A percentile compares a stretch with the other conserved stretches of the same genome.
These are phyloP conservation scores for Lophiostoma macrostomum DNA, from an alignment of 495 filamentous ascomycete species.

Conservation along the genomic window DNA sequence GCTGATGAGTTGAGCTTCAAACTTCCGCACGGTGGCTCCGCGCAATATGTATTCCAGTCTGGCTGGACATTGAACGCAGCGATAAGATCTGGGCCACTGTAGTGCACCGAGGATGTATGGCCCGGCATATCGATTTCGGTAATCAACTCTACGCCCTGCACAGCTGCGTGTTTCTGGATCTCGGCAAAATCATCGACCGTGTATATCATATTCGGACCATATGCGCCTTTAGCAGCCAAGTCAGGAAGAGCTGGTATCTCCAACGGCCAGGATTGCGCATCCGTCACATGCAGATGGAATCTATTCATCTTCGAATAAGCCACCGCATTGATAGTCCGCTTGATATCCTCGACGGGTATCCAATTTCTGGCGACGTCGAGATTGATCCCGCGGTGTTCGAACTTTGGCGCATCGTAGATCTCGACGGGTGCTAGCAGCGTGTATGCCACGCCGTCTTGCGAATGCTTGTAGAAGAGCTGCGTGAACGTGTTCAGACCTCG, in stretches of 20 bases:
- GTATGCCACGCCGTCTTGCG: constrained; percentile 55
- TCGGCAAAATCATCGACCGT: constrained; percentile 57
- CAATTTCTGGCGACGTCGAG: constrained; percentile 68
- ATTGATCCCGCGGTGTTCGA: constrained; percentile 69
- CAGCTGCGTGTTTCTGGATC: constrained; percentile 64
- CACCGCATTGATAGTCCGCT: constrained; percentile 67
- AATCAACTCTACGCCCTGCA: constrained; percentile 67
- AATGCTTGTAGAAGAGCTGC: constrained; percentile 73
- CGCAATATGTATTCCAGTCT: constrained; percentile 62
- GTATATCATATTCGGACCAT: constrained; percentile 59
- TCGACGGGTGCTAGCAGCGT: constrained; percentile 61
- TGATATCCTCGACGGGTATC: constrained; percentile 60
- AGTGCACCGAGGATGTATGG: constrained; percentile 63
- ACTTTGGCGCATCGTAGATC: constrained; percentile 65
- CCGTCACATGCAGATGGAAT: constrained; percentile 74
- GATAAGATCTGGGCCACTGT: constrained; percentile 68
- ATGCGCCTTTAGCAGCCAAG: constrained; percentile 66
- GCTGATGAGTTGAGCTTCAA: constrained; percentile 67
- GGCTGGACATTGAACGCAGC: constrained; percentile 66
- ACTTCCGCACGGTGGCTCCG: constrained; percentile 72
- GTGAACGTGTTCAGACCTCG: constrained; percentile 66
- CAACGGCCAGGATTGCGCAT: constrained; percentile 81
- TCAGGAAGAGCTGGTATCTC: constrained; percentile 70
- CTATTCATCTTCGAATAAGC: constrained; percentile 76
- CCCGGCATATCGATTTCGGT: constrained; percentile 82